Percentiles rank a stretch among this genome's conserved stretches.
Conservation (phyloP, 2,329 filamentous ascomycete genomes). For the Coniosporium tulheliwenetii region DNA sequence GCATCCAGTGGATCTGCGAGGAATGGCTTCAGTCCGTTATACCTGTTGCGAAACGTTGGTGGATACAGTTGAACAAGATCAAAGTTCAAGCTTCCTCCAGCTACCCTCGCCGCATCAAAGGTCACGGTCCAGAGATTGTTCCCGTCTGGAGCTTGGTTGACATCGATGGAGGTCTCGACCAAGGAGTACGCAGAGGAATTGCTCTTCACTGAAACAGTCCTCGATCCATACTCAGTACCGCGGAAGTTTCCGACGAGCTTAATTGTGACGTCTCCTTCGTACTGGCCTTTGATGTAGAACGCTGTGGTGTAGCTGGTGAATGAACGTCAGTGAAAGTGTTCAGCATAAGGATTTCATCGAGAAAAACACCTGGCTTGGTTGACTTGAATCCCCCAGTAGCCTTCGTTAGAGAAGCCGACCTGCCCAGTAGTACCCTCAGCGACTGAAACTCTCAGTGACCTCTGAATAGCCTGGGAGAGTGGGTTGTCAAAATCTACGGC, state of each 20-base stretch:
- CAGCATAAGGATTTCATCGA: too few species aligned
- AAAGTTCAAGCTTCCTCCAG: constrained; percentile 28
- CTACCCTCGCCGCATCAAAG: constrained; percentile 27
- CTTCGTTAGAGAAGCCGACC: constrained; percentile 36
- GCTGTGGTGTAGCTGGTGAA: too few species aligned
- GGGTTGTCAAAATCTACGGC: too few species aligned
- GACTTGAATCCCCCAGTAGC: constrained; percentile 39
- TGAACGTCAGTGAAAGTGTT: too few species aligned
- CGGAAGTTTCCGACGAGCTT: too few species aligned
- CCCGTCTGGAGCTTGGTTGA: constrained; percentile 1
- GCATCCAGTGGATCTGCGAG: constrained; percentile 29
- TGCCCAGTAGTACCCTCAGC: constrained; percentile 8
- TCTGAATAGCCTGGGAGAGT: too few species aligned
- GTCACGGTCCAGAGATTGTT: constrained; percentile 38
- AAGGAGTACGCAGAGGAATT: too few species aligned
- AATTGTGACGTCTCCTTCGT: too few species aligned
- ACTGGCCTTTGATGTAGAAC: too few species aligned
- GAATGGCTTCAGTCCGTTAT: constrained; percentile 35
- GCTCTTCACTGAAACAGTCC: constrained; percentile 3
- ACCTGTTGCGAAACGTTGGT: constrained; percentile 36
- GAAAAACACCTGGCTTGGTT: not conserved
- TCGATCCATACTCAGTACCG: not conserved
- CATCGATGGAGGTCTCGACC: too few species aligned
- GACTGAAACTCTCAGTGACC: too few species aligned
- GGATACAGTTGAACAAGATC: constrained; percentile 38